These are phyloP conservation scores for Boletus tylopilopsis DNA, from an alignment of 768 basidiomycete species.

Conservation along the genomic window DNA sequence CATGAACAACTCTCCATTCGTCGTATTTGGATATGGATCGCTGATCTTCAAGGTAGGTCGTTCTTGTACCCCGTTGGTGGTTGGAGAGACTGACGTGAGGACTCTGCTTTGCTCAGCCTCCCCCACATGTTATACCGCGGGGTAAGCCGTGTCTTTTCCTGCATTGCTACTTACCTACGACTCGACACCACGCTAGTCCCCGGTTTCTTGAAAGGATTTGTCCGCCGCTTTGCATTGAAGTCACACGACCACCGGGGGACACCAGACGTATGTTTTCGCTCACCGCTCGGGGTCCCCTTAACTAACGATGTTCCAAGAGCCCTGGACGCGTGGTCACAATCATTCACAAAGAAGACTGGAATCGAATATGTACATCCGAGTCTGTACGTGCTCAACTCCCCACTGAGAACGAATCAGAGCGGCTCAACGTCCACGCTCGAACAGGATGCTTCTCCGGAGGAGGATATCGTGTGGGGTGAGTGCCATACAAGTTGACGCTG, in stretches of 20 bases:
- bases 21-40: background rate
- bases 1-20: background rate
- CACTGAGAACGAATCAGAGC: too few relatives aligned
- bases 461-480: slow-evolving; percentile 61
- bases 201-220: slow-evolving; percentile 87
- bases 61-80: background rate
- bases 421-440: background rate
- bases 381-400: slow-evolving; percentile 38
- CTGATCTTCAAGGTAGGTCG: background rate
- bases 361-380: slow-evolving; percentile 47
- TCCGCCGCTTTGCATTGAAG: slow-evolving; percentile 84
- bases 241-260: slow-evolving; percentile 93
- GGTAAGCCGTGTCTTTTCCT: background rate
- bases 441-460: slow-evolving; percentile 25
- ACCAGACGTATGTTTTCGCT: slow-evolving; percentile 50
- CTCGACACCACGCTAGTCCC: slow-evolving; percentile 40
- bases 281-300: slow-evolving; percentile 68
- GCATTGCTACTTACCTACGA: background rate
- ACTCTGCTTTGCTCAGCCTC: background rate
- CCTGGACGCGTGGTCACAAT: slow-evolving; percentile 90
- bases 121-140: background rate
- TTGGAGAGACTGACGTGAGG: background rate
- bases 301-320: slow-evolving; percentile 67
- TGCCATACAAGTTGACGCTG: background rate
- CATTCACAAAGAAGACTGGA: slow-evolving; percentile 86